These are phyloP conservation scores for Lipomyces lipofer DNA, from an alignment of 805 yeast genomes.

Conservation along the genomic window DNA sequence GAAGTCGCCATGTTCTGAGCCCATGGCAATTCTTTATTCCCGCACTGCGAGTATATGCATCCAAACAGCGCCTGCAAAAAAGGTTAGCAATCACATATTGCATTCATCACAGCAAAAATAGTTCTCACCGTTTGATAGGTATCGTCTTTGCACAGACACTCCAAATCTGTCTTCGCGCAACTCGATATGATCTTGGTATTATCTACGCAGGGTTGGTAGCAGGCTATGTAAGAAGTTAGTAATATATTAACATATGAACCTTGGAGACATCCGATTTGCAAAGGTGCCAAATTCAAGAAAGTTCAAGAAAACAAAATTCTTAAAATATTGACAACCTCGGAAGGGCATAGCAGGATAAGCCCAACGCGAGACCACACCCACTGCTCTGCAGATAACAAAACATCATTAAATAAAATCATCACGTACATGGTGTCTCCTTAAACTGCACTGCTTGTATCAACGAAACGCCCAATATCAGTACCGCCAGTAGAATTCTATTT, in stretches of 20 bases:
- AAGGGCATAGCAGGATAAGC: background rate
- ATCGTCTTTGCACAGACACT: conserved; percentile 27
- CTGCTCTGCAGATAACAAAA: background rate
- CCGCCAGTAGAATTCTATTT: background rate
- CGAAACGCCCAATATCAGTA: background rate
- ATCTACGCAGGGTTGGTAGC: conserved; percentile 28
- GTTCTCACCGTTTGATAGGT: conserved; percentile 17
- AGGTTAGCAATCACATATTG: background rate
- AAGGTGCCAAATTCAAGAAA: too few species aligned
- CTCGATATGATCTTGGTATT: conserved; percentile 28
- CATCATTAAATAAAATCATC: background rate
- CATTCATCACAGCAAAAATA: background rate
- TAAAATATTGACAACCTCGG: background rate
- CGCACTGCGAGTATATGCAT: conserved; percentile 29
- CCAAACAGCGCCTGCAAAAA: conserved; percentile 13
- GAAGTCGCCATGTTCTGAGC: conserved; percentile 30
- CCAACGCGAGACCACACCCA: background rate
- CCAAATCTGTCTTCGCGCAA: conserved; percentile 17
- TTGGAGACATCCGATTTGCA: too few species aligned
- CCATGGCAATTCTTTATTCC: conserved; percentile 21
- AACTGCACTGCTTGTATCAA: background rate
- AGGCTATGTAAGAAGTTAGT: conserved; percentile 7
- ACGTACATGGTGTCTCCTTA: conserved; percentile 1
- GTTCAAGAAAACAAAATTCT: background rate
- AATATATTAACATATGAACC: background rate